Conservation (phyloP, 2,329 filamentous ascomycete species). For the Sarocladium oryzae region DNA sequence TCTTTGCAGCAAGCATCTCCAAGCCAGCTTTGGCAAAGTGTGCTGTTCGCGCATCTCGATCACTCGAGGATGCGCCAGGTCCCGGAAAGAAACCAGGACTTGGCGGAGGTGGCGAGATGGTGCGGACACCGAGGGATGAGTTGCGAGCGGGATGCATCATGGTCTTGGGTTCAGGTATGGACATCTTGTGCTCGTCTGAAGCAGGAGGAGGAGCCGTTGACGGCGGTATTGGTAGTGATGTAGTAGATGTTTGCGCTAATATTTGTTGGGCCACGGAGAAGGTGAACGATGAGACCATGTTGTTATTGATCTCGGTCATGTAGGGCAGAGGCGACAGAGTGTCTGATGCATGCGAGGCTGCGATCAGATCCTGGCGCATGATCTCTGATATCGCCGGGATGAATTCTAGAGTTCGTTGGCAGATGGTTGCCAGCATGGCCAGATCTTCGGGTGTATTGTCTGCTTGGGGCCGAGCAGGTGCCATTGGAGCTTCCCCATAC, state of each 20-base stretch:
- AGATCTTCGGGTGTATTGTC: constrained; percentile 67
- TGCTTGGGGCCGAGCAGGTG: constrained; percentile 37
- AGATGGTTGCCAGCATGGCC: constrained; percentile 76
- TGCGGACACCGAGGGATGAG: constrained; percentile 51
- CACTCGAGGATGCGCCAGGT: constrained; percentile 30
- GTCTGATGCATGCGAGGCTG: constrained; percentile 37
- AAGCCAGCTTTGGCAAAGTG: constrained; percentile 58
- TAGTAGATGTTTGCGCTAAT: constrained; percentile 66
- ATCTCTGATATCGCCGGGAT: constrained; percentile 73
- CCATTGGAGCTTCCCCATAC: constrained; percentile 48
- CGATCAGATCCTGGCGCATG: constrained; percentile 69
- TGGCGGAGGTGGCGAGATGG: constrained; percentile 23
- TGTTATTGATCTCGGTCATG: constrained; percentile 54
- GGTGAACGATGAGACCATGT: constrained; percentile 70
- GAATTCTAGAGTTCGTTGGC: constrained; percentile 74
- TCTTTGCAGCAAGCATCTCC: constrained; percentile 73
- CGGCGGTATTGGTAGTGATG: constrained; percentile 59
- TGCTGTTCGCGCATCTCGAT: constrained; percentile 33
- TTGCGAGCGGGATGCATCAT: constrained; percentile 63
- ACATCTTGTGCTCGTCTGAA: constrained; percentile 50
- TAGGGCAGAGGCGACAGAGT: constrained; percentile 10
- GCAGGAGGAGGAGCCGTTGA: constrained; percentile 38
- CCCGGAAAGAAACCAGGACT: constrained; percentile 51
- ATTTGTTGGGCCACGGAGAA: constrained; percentile 73
- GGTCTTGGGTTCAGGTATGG: constrained; percentile 62